Base-by-base conservation (phyloP, 768 basidiomycete species). In the Mycena pura region DNA sequence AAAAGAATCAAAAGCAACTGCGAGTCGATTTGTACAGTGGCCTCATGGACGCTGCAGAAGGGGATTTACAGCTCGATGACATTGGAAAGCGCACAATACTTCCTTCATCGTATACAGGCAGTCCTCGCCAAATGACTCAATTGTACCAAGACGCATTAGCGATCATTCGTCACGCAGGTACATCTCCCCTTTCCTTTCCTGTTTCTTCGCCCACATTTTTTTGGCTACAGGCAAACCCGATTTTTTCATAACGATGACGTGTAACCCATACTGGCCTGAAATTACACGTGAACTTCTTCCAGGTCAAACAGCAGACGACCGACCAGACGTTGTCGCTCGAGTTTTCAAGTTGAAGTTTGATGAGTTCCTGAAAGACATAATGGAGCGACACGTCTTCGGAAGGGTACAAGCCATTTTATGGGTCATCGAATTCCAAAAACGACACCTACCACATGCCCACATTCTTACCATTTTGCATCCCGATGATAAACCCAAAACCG, bases 341-440 rank as follows among this genome's bases (percentile, higher is more conserved):
- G 81, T 86, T 0, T 86, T 86, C 59, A 24, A 77, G 32, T 44
- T 72, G 24, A 83, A 86, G 69, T 76, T 75, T 36, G 62, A 77
- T 5, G 76, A 73, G 0, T 40, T 84, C 0, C 19, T 83, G 0
- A 59, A 79, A 5, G 70, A 72, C 22, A 76, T 86, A 14, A 45
- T 39, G 70, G 70, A 74, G 32, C 21, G 78, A 41, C 75, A 75
- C 3, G 68, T 81, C 36, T 80, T 83, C 72, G 83, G 85, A 1
- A 63, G 0, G 51, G 70, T 3, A 76, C 73, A 28, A 11, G 84
- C 79, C 0, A 68, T 76, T 39, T 75, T 85, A 0, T 80, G 83
- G 52, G 79, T 77, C 2, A 83, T 86, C 41, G 82, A 86, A 51
- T 85, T 83, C 59, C 83, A 86, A 66, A 86, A 85, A 49, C 68